Conservation (phyloP, 2,329 filamentous ascomycete genomes). For the Fusarium guadeloupense region DNA sequence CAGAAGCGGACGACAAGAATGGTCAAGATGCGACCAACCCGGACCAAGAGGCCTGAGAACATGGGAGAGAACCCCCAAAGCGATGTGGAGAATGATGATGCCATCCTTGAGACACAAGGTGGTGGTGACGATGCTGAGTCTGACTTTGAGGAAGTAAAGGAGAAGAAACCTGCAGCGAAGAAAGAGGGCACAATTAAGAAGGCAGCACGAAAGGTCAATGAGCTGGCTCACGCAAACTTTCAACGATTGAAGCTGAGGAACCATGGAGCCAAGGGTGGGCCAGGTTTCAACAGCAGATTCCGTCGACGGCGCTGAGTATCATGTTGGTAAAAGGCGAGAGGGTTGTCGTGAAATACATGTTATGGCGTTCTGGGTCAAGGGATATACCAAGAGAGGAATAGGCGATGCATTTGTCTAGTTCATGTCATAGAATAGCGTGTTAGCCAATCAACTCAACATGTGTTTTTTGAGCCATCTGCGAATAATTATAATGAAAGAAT, state of each 20-base stretch:
- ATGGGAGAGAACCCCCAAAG: slow-evolving; percentile 44
- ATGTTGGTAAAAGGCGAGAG: not conserved
- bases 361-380: slow-evolving; percentile 24
- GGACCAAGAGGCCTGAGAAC: slow-evolving; percentile 57
- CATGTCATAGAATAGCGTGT: not conserved
- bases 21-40: slow-evolving; percentile 69
- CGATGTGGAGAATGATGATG: slow-evolving; percentile 50
- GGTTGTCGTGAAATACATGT: slow-evolving; percentile 23
- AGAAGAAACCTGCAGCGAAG: slow-evolving; percentile 41
- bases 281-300: slow-evolving; percentile 66
- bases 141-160: slow-evolving; percentile 33
- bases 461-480: not conserved
- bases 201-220: slow-evolving; percentile 68
- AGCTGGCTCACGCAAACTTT: slow-evolving; percentile 72
- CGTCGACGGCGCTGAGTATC: slow-evolving; percentile 55
- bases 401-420: slow-evolving; percentile 2
- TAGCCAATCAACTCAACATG: not conserved
- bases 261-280: slow-evolving; percentile 68
- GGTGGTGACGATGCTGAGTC: slow-evolving; percentile 24
- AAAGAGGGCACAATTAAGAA: slow-evolving; percentile 60
- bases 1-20: slow-evolving; percentile 80
- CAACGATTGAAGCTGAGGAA: slow-evolving; percentile 71
- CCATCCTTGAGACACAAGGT: slow-evolving; percentile 45
- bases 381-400: slow-evolving; percentile 24
- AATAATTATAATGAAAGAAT: too few species aligned